These are phyloP conservation scores for Capsaspora owczarzaki DNA, from an alignment of 78 protist genomes.

Conservation along the genomic window DNA sequence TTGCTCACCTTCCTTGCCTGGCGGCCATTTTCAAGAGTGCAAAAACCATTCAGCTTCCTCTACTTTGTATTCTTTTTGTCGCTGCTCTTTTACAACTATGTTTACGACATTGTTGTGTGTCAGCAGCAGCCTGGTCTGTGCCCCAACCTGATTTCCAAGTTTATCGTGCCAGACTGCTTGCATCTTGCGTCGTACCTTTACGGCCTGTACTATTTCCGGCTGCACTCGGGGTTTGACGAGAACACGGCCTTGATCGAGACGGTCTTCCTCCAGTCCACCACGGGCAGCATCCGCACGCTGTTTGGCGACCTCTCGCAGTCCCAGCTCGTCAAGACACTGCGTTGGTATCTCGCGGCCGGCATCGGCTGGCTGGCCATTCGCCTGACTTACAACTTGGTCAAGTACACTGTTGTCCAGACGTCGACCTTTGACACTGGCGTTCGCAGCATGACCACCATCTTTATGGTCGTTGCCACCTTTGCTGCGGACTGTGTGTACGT, in stretches of 20 bases:
- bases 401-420: background rate
- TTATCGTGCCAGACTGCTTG: background rate
- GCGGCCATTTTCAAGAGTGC: background rate
- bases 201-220: background rate
- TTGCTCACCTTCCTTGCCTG: background rate
- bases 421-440: background rate
- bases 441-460: background rate
- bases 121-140: background rate
- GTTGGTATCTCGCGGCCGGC: background rate
- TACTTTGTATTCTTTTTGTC: background rate
- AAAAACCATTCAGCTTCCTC: background rate
- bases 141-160: background rate
- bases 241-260: background rate
- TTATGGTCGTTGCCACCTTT: background rate
- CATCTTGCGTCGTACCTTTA: background rate
- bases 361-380: background rate
- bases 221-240: background rate
- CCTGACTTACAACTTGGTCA: background rate
- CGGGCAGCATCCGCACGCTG: background rate
- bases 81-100: background rate
- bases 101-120: background rate
- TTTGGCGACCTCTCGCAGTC: constrained; percentile 4
- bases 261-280: background rate
- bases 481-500: background rate
- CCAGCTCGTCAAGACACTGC: background rate